Base-by-base conservation (phyloP, 2,329 filamentous ascomycete genomes). In the Fusarium sp. region DNA sequence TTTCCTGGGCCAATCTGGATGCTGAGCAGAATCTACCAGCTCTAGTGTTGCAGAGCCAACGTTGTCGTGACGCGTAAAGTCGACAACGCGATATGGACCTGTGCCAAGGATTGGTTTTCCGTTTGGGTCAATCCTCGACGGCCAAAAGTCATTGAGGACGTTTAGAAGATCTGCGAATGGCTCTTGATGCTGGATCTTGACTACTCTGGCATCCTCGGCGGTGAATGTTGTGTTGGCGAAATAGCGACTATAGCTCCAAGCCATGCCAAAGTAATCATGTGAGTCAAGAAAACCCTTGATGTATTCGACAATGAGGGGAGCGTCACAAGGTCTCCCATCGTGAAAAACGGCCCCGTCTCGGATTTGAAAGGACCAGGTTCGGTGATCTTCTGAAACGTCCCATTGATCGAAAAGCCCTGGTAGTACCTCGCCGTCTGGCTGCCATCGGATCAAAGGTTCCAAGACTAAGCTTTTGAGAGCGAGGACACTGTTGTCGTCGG, bases 101-200 rank as follows among this genome's bases (percentile, higher is more conserved):
- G 44, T 46, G 3, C 44, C 44, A 11, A 46, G 44, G 26, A 46
- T 33, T 5, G 44, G 26, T 6, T 46, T 46, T 17, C 44, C 26
- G 20, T 17, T 7, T 0, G 44, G 4, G 24, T 28, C 14, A 11
- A 46, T 46, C 7, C 44, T 28, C 17, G 44, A 46, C 13, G 44
- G 44, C 44, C 44, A 46, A 31, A 46, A 46, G 17, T 46, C 44
- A 46, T 46, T 46, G 26, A 46, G 44, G 44, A 46, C 44, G 26
- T 46, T 46, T 2, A 33, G n/a, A 33, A 33, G 44, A 20, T 46
- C 44, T 46, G 44, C 5, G 2, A 46, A 46, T 11, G 44, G 26
- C 5, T 46, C 44, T 33, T 18, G 13, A 8, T 46, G 26, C 24
- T 46, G 11, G 2, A 46, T 46, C 44, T 46, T 46, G 6, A 46